Conservation (phyloP, 345 rosid genomes). For the Excoecaria agallocha region DNA sequence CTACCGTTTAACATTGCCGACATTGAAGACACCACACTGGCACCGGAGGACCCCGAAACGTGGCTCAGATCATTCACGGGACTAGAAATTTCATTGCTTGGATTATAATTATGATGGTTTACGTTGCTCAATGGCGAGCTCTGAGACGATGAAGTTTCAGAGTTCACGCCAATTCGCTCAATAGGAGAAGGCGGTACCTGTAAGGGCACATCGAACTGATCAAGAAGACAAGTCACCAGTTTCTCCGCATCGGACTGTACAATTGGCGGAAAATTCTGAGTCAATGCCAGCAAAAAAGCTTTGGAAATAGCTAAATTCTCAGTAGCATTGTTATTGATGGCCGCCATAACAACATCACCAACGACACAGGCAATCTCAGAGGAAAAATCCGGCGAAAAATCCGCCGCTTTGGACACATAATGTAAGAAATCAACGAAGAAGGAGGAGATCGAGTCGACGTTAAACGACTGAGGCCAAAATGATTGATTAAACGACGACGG, state of each 20-base stretch:
- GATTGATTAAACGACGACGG: conserved; percentile 69
- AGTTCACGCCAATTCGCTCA: conserved; percentile 42
- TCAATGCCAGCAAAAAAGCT: conserved; percentile 66
- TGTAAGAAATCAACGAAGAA: conserved; percentile 67
- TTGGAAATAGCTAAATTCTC: conserved; percentile 50
- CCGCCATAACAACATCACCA: conserved; percentile 64
- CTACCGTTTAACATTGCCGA: conserved; percentile 54
- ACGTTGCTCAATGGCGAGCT: conserved; percentile 59
- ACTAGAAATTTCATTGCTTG: conserved; percentile 45
- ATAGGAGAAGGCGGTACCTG: conserved; percentile 45
- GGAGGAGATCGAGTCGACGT: conserved; percentile 46
- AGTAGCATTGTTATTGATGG: conserved; percentile 32
- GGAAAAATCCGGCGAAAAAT: conserved; percentile 55
- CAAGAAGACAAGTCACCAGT: conserved; percentile 58
- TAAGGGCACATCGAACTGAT: conserved; percentile 45
- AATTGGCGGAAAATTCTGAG: conserved; percentile 71
- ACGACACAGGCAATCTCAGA: conserved; percentile 57
- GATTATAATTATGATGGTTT: conserved; percentile 30
- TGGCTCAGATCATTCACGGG: conserved; percentile 53
- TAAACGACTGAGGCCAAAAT: conserved; percentile 87
- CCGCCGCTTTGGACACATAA: conserved; percentile 51
- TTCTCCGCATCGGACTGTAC: conserved; percentile 60
- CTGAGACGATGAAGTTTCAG: conserved; percentile 63
- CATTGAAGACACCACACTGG: conserved; percentile 17
- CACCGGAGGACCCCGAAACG: conserved; percentile 32